Conservation (phyloP, 768 basidiomycete genomes). For the Pholiota microspora region DNA sequence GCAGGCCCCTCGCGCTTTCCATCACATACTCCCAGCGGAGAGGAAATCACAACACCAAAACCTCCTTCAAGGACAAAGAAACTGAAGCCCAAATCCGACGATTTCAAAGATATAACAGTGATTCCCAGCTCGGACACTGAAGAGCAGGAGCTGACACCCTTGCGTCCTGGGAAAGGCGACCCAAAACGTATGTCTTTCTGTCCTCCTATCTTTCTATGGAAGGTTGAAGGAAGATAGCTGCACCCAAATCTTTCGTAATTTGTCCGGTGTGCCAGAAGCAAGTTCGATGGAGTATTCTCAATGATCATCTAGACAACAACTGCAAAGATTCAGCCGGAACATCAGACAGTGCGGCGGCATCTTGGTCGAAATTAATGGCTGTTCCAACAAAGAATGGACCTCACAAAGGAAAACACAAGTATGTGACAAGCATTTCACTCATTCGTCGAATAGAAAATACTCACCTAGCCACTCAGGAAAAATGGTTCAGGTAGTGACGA, state of each 20-base stretch:
- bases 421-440: constrained; percentile 19
- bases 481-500: constrained; percentile 29
- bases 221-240: background rate
- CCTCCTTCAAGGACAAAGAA: constrained; percentile 21
- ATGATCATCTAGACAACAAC: constrained; percentile 63
- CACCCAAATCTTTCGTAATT: constrained; percentile 39
- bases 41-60: constrained; percentile 12
- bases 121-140: constrained; percentile 36
- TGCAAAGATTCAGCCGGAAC: constrained; percentile 38
- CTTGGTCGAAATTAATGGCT: constrained; percentile 48
- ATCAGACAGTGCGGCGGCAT: constrained; percentile 18
- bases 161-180: constrained; percentile 6
- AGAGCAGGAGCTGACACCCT: constrained; percentile 27
- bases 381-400: constrained; percentile 39
- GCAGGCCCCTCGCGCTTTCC: constrained; percentile 22
- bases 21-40: constrained; percentile 1
- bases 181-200: constrained; percentile 17
- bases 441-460: constrained; percentile 3
- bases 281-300: constrained; percentile 49
- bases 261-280: constrained; percentile 63
- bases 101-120: constrained; percentile 10
- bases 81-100: constrained; percentile 13
- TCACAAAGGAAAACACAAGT: constrained; percentile 31
- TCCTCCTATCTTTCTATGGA: background rate
- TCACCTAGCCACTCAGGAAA: constrained; percentile 17